Conservation (phyloP, 1,284 basidiomycete species). For the Ustilago xerochloae region DNA sequence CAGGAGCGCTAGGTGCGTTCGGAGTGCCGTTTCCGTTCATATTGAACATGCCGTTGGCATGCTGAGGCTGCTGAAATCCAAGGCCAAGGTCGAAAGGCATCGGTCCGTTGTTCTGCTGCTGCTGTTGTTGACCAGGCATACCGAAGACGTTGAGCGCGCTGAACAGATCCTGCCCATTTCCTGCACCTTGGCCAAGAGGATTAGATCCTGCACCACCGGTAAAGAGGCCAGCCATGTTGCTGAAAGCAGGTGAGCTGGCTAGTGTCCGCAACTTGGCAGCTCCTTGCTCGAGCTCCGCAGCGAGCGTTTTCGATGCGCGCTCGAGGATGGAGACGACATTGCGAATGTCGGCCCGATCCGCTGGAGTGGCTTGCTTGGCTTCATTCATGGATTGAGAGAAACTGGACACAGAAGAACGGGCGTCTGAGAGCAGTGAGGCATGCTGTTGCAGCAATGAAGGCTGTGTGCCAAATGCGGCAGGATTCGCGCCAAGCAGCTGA, state of each 20-base stretch:
- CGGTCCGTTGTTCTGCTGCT: slow-evolving; percentile 6
- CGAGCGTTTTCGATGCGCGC: slow-evolving; percentile 26
- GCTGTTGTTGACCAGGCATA: slow-evolving; percentile 21
- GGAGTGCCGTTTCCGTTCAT: slow-evolving; percentile 5
- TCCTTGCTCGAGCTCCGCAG: slow-evolving; percentile 34
- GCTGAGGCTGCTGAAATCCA: slow-evolving; percentile 17
- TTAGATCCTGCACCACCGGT: slow-evolving; percentile 1
- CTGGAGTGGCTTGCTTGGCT: slow-evolving; percentile 30
- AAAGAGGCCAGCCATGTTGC: slow-evolving; percentile 19
- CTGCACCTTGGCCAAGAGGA: slow-evolving; percentile 5
- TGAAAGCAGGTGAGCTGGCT: slow-evolving; percentile 15
- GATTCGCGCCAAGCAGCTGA: slow-evolving; percentile 20
- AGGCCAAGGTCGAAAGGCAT: slow-evolving; percentile 33
- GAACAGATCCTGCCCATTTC: slow-evolving; percentile 23
- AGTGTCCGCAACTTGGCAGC: slow-evolving; percentile 30
- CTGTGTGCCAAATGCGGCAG: slow-evolving; percentile 4
- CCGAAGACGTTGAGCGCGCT: slow-evolving; percentile 20
- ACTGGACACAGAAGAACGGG: slow-evolving; percentile 27
- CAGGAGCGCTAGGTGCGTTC: slow-evolving; percentile 1
- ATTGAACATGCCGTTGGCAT: slow-evolving; percentile 22
- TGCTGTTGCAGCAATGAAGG: slow-evolving; percentile 34
- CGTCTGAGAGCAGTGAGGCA: slow-evolving; percentile 29
- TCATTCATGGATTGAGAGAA: slow-evolving; percentile 32
- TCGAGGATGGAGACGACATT: slow-evolving; percentile 34
- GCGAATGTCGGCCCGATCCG: slow-evolving; percentile 36